Evolutionary conservation across 495 filamentous ascomycete genomes (phyloP), one percentile per base, ranked within the genome.

Genomic region (Aspergillus homomorphus): DNA sequence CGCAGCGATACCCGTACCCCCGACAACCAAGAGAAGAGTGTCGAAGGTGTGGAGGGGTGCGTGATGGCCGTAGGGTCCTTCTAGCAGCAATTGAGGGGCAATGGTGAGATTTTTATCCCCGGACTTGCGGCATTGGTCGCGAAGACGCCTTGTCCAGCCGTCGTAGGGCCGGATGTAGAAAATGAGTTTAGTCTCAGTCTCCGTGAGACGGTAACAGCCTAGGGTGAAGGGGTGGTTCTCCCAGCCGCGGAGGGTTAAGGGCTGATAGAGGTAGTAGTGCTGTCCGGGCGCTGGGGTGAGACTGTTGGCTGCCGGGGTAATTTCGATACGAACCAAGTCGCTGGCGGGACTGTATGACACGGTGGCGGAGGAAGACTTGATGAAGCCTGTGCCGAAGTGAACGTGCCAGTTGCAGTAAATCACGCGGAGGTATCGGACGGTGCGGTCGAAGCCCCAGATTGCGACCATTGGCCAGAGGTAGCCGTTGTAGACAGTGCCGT

Each of bases 141-240:
- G 62, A 10, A 77, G 64, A 20, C 65, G 65, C 12, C 48, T 52
- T 2, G 73, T 76, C 60, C 67, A 74, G 58, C 73, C 70, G 46
- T 73, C 66, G 54, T 66, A 74, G 1, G 69, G 69, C 3, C 69
- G 66, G 56, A 69, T 61, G 22, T 62, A 65, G 61, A 72, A 69
- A 26, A 62, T 62, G 1, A 69, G 58, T 43, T 60, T 66, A 0
- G 26, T 30, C 26, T 50, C 24, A 23, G 16, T 58, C 23, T 10
- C 51, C 18, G 54, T 10, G 16, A 18, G 21, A 3, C 33, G 9
- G 63, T 64, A 71, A 12, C 53, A 60, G 14, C 74, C 77, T 12
- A 80, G 61, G 0, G 78, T 80, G 54, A 83, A 83, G 0, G 80
- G 79, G 54, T 83, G 80, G 51, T 73, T 79, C 54, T 82, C 75